Evolutionary conservation across 2,329 filamentous ascomycete genomes (phyloP).

Genomic region (Neofusicoccum laricinum): DNA sequence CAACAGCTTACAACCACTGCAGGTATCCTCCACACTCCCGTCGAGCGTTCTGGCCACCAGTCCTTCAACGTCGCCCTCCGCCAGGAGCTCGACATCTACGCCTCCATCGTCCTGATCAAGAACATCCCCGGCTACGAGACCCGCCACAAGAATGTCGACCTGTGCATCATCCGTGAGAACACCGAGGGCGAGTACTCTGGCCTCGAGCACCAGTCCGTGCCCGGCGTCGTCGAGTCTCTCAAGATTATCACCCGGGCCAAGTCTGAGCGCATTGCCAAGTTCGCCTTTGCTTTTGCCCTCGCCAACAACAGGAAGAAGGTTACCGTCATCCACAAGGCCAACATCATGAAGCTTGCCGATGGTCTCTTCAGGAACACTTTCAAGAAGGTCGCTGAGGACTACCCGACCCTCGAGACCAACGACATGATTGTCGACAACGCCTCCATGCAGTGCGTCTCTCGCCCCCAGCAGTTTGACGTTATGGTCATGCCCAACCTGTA

Average conservation of each 20-base stretch:
- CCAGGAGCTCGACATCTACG: conserved; percentile 99
- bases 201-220: conserved; percentile 96
- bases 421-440: conserved; percentile 99
- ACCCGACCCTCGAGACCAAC: conserved; percentile 91
- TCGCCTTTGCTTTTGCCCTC: conserved; percentile 95
- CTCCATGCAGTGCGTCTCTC: conserved; percentile 97
- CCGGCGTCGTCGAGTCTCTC: conserved; percentile 95
- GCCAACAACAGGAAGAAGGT: conserved; percentile 99
- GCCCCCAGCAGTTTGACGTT: conserved; percentile 97
- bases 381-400: conserved; percentile 89
- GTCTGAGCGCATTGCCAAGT: conserved; percentile 98
- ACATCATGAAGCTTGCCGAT: conserved; percentile 99
- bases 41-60: conserved; percentile 95
- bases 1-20: conserved; percentile 11
- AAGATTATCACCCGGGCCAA: conserved; percentile 99
- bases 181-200: conserved; percentile 99
- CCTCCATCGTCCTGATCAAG: conserved; percentile 96
- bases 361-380: conserved; percentile 98
- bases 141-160: conserved; percentile 93
- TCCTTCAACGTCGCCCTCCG: conserved; percentile 99
- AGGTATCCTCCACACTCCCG: conserved; percentile 89
- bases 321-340: conserved; percentile 99
- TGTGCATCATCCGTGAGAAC: conserved; percentile 99
- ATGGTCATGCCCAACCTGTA: conserved; percentile 99
- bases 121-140: conserved; percentile 99